These are phyloP conservation scores for Bimuria novae-zelandiae DNA, from an alignment of 2,329 filamentous ascomycete species.

Conservation along the genomic window DNA sequence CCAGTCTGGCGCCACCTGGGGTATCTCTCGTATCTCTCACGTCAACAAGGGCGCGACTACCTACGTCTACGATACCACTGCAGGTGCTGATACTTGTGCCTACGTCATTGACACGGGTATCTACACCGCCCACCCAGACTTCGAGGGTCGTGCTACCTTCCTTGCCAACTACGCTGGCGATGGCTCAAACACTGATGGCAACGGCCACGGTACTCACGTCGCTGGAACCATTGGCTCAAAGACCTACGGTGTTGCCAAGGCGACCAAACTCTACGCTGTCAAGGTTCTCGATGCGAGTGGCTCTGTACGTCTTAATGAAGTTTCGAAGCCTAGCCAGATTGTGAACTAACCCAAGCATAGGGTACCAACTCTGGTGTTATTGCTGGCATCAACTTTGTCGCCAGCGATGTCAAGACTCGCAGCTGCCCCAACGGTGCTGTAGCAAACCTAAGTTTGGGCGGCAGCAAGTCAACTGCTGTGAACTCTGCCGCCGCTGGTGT, in stretches of 20 bases:
- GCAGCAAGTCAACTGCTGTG: constrained; percentile 41
- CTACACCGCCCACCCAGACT: constrained; percentile 55
- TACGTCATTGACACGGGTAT: constrained; percentile 72
- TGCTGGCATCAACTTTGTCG: constrained; percentile 46
- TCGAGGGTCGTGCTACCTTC: constrained; percentile 46
- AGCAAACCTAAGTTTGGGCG: constrained; percentile 49
- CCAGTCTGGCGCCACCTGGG: constrained; percentile 48
- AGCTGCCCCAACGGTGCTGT: constrained; percentile 44
- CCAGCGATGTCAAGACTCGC: constrained; percentile 40
- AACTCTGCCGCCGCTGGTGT: constrained; percentile 46
- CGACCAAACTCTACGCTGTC: constrained; percentile 46
- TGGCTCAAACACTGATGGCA: constrained; percentile 41
- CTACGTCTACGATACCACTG: constrained; percentile 48
- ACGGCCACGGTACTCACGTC: constrained; percentile 44
- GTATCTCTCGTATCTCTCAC: constrained; percentile 49
- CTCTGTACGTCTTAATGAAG: constrained; percentile 29
- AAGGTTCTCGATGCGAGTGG: constrained; percentile 46
- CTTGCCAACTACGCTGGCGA: constrained; percentile 46
- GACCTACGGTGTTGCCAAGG: constrained; percentile 46
- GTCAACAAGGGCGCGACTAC: constrained; percentile 30
- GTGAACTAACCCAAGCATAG: constrained; percentile 9
- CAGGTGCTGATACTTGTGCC: constrained; percentile 52
- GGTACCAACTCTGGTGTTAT: constrained; percentile 50
- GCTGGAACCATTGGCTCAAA: constrained; percentile 30
- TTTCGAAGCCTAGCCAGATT: constrained; percentile 8